phyloP scores from a whole-genome alignment of 2,329 filamentous ascomycete species.

The Phialophora tarda region DNA sequence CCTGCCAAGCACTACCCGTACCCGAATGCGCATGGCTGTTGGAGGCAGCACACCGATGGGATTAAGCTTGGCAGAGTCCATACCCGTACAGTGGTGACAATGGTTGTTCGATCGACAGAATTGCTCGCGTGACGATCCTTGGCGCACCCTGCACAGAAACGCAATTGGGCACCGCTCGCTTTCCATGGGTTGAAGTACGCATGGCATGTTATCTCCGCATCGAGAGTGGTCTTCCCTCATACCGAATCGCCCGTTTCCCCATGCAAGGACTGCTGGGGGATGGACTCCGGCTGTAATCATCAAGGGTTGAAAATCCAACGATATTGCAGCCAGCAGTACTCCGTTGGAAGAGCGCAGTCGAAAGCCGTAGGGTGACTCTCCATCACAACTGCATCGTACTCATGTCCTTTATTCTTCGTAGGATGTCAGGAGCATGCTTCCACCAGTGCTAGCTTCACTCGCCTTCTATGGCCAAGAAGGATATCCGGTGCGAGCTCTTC shows the following conservation, averaged over 20 bases:
- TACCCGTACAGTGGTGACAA: not conserved
- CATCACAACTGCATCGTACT: not conserved
- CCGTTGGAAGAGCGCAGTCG: not conserved
- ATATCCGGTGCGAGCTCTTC: not conserved
- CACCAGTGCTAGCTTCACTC: not conserved
- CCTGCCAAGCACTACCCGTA: not conserved
- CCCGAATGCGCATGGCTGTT: not conserved
- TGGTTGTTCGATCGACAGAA: not conserved
- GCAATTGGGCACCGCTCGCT: not conserved
- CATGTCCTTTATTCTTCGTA: not conserved
- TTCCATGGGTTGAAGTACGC: not conserved
- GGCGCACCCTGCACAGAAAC: not conserved
- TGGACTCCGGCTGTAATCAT: not conserved
- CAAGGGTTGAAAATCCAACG: not conserved
- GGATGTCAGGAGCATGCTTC: not conserved
- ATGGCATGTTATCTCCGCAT: not conserved
- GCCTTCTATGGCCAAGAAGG: not conserved
- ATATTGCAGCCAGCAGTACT: not conserved
- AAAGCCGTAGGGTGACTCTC: not conserved
- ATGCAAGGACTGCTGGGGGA: not conserved
- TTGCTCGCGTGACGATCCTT: not conserved
- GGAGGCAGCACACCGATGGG: not conserved
- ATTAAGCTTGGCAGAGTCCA: not conserved
- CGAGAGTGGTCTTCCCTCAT: not conserved
- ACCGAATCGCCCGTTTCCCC: not conserved